Conservation (phyloP, 805 yeast species). For the Saccharomyces cerevisiae region DNA sequence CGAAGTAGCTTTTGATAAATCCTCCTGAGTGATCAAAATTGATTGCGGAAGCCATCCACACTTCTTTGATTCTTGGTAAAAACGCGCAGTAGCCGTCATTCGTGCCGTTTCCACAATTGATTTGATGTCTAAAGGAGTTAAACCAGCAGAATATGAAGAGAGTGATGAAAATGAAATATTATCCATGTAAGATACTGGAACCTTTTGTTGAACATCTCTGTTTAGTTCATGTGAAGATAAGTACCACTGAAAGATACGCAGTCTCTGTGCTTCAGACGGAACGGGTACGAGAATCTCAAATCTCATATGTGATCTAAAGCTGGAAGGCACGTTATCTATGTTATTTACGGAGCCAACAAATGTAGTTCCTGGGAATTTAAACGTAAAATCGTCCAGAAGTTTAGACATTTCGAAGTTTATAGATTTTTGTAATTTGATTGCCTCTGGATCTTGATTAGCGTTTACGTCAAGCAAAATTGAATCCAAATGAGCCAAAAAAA, state of each 20-base stretch:
- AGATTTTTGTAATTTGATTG: slow-evolving; percentile 25
- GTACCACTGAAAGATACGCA: slow-evolving; percentile 49
- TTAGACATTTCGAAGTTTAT: slow-evolving; percentile 46
- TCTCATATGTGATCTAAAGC: slow-evolving; percentile 57
- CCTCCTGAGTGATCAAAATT: slow-evolving; percentile 46
- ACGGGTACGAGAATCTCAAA: slow-evolving; percentile 72
- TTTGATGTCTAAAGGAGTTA: slow-evolving; percentile 73
- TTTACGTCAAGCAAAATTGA: slow-evolving; percentile 60
- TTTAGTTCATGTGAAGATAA: slow-evolving; percentile 29
- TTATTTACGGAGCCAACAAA: slow-evolving; percentile 64
- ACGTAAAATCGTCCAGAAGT: slow-evolving; percentile 46
- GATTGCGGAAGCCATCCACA: slow-evolving; percentile 15
- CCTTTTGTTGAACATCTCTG: background rate
- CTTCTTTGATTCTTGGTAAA: slow-evolving; percentile 27
- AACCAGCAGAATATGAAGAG: slow-evolving; percentile 85
- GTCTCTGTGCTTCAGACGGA: slow-evolving; percentile 72
- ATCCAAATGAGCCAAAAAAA: slow-evolving; percentile 68
- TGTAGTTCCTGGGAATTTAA: slow-evolving; percentile 32
- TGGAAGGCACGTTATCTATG: slow-evolving; percentile 57
- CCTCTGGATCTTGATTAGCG: slow-evolving; percentile 41
- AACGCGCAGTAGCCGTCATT: slow-evolving; percentile 44
- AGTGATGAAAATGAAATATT: slow-evolving; percentile 45
- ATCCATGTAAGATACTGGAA: background rate
- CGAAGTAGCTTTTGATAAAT: slow-evolving; percentile 27
- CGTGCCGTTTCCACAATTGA: slow-evolving; percentile 65